These are phyloP conservation scores for Vigna reflexopilosa DNA, from an alignment of 306 rosid genomes.

Conservation along the genomic window DNA sequence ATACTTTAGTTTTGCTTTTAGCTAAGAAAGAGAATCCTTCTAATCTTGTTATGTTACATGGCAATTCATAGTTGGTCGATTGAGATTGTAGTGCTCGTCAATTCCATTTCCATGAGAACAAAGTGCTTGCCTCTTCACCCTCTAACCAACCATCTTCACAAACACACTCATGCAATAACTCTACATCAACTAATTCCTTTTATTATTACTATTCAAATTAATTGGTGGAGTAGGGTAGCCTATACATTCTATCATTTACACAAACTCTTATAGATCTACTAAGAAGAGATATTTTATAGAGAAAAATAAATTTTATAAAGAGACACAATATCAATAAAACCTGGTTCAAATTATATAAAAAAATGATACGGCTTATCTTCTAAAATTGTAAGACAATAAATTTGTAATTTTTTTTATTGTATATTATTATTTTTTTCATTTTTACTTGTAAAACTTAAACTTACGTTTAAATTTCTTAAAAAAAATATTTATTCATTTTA, in stretches of 20 bases:
- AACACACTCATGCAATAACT: conserved; percentile 4
- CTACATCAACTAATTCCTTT: conserved; percentile 13
- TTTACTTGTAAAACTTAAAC: too few relatives aligned
- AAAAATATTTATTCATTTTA: too few relatives aligned
- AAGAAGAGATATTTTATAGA: too few relatives aligned
- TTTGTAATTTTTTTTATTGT: too few relatives aligned
- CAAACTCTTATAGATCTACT: too few relatives aligned
- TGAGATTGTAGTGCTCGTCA: conserved; percentile 52
- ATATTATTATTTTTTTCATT: too few relatives aligned
- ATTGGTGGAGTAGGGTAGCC: conserved; percentile 11
- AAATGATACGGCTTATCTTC: accelerated
- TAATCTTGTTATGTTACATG: conserved; percentile 45
- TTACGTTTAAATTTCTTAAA: too few relatives aligned
- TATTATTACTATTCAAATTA: conserved; percentile 11
- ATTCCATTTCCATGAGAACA: conserved; percentile 43
- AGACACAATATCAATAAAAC: too few relatives aligned
- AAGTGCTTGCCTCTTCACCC: conserved; percentile 46
- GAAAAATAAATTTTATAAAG: too few relatives aligned
- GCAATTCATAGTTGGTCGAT: conserved; percentile 37
- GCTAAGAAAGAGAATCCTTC: conserved; percentile 42
- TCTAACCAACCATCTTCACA: conserved; percentile 31
- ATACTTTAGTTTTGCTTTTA: conserved; percentile 50
- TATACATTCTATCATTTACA: background rate
- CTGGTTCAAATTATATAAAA: too few relatives aligned
- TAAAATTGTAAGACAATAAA: too few relatives aligned